phyloP scores from a whole-genome alignment of 306 rosid species.

The Malus fusca region DNA sequence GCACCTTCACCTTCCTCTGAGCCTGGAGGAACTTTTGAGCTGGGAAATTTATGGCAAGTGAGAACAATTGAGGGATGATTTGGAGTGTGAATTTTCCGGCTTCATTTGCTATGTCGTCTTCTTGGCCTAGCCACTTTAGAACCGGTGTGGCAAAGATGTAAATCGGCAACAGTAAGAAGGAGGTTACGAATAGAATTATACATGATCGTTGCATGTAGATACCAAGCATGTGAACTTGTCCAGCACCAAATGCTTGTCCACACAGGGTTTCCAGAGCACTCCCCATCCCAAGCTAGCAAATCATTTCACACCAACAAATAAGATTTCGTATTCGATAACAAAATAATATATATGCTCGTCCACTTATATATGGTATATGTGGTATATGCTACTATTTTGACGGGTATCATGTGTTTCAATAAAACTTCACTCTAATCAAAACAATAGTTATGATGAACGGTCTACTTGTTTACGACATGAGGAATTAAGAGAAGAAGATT shows the following conservation, averaged over 20 bases:
- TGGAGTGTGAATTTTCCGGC: constrained; percentile 38
- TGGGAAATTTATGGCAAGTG: constrained; percentile 57
- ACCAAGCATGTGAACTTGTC: constrained; percentile 59
- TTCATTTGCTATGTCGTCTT: constrained; percentile 50
- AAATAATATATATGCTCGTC: too few relatives aligned
- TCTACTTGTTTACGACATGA: not conserved
- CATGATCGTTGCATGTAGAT: constrained; percentile 79
- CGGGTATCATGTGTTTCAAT: not conserved
- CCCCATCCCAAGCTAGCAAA: constrained; percentile 56
- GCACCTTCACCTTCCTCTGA: constrained; percentile 50
- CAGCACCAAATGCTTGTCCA: constrained; percentile 86
- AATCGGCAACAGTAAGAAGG: constrained; percentile 44
- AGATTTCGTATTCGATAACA: not conserved
- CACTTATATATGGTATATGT: too few relatives aligned
- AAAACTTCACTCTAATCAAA: not conserved
- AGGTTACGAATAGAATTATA: constrained; percentile 37
- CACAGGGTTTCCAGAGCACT: constrained; percentile 76
- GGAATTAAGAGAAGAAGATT: not conserved
- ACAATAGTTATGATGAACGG: not conserved
- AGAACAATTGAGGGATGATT: constrained; percentile 59
- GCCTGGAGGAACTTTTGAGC: constrained; percentile 72
- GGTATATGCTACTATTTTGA: not conserved
- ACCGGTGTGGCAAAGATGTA: constrained; percentile 61
- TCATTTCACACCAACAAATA: not conserved
- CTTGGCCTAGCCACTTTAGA: constrained; percentile 58